Evolutionary conservation across 257 asterid genomes (phyloP), one percentile per base, ranked within the genome.

Genomic region (Ballota nigra): DNA sequence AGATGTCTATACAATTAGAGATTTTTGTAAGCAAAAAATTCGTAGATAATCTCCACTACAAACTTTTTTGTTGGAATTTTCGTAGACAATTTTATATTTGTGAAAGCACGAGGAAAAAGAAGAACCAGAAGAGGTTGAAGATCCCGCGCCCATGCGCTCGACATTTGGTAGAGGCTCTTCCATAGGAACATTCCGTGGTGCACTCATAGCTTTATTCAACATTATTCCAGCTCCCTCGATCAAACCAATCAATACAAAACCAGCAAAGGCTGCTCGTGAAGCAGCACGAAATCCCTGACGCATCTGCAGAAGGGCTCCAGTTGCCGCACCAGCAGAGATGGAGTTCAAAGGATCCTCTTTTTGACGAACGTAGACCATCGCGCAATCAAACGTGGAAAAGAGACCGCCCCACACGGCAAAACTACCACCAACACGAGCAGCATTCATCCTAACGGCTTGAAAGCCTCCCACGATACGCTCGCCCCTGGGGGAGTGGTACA

Each of bases 401-500:
- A 92, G 92, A 4, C 96, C 97, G 12, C 97, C 97, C 98, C 98
- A 93, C 2, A 93, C 96, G 23, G 98, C 98, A 79, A 93, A 93
- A 83, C 98, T 84, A 23, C 98, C 98, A 59, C 98, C 97, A 22
- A 93, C 86, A 24, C 97, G 96, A 70, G 97, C 90, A 0, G 98
- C 98, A 62, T 93, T 93, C 98, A 93, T 93, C 23, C 97, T 87
- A 70, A 91, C 89, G 8, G 97, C 95, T 75, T 93, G 97, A 29
- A 88, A 75, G 8, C 89, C 98, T 23, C 97, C 97, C 26, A 78
- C 20, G 1, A 90, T 38, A 19, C 98, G 96, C 85, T 89, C 96
- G 1, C 98, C 97, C 80, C 81, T 86, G 4, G 98, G 98, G 15
- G 96, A 86, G 80, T 87, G 79, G 51, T 89, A 89, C 47, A 71